These are phyloP conservation scores for Talaromyces liani DNA, from an alignment of 495 filamentous ascomycete genomes.

Conservation along the genomic window DNA sequence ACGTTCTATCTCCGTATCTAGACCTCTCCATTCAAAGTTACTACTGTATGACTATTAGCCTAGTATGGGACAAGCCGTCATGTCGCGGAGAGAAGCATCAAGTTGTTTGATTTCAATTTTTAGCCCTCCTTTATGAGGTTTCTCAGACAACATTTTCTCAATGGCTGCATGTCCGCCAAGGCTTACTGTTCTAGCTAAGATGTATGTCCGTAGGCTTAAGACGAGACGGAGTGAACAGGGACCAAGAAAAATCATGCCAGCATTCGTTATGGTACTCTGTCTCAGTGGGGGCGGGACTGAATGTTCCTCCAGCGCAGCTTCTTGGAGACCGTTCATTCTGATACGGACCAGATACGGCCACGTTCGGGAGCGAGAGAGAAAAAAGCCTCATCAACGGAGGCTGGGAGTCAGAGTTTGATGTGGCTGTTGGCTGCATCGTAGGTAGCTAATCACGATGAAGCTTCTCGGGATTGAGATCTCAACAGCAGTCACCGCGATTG, in stretches of 20 bases:
- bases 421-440: background rate
- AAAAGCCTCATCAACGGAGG: background rate
- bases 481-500: background rate
- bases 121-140: background rate
- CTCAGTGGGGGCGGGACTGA: background rate
- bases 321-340: background rate
- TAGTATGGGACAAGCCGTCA: background rate
- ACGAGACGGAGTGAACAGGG: background rate
- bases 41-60: background rate
- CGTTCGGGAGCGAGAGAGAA: background rate
- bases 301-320: background rate
- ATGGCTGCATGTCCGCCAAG: background rate
- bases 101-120: background rate
- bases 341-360: background rate
- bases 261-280: background rate
- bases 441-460: background rate
- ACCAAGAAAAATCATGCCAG: background rate
- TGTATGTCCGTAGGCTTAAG: background rate
- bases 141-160: background rate
- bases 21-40: too few species aligned
- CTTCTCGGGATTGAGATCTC: background rate
- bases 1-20: background rate
- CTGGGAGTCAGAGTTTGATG: background rate
- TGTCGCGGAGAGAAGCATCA: slow-evolving; percentile 1
- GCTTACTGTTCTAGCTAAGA: background rate